A percentile compares a stretch with the other conserved stretches of the same genome.
phyloP scores from a whole-genome alignment of 2,329 filamentous ascomycete species.

The Cytospora chrysosperma region DNA sequence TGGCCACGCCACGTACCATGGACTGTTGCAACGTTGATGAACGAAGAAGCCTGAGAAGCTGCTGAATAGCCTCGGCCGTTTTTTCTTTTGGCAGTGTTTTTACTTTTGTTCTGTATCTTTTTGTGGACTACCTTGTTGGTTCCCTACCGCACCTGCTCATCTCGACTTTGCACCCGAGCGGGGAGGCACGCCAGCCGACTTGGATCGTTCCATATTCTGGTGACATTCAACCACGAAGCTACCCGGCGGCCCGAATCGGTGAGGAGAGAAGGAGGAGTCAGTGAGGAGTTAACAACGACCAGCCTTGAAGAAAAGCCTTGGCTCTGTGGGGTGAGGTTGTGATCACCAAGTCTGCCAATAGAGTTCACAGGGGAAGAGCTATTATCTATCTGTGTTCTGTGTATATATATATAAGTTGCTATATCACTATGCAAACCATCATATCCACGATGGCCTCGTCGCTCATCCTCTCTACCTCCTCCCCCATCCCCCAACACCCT shows the following conservation, averaged over 20 bases:
- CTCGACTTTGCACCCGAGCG: neutral
- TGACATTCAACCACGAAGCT: neutral
- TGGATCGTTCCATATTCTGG: neutral
- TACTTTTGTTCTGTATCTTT: too few relatives aligned
- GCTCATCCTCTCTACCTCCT: too few relatives aligned
- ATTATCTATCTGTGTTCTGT: neutral
- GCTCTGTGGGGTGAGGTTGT: neutral
- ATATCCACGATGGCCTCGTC: neutral
- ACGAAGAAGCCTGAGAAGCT: too few relatives aligned
- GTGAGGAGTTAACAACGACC: too few relatives aligned
- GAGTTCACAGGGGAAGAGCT: neutral
- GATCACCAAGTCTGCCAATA: neutral
- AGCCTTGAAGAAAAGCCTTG: neutral
- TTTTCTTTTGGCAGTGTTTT: too few relatives aligned
- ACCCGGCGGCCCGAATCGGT: neutral
- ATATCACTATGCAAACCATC: neutral
- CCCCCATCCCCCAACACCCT: too few relatives aligned
- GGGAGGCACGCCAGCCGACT: neutral
- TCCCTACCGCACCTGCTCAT: neutral
- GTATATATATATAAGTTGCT: neutral
- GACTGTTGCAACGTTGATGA: too few relatives aligned
- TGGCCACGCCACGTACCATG: too few relatives aligned
- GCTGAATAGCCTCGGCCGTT: too few relatives aligned
- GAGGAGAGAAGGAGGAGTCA: neutral
- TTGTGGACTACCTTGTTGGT: neutral